phyloP scores from a whole-genome alignment of 352 stramenopile species.

The Phytophthora uliginosa region DNA sequence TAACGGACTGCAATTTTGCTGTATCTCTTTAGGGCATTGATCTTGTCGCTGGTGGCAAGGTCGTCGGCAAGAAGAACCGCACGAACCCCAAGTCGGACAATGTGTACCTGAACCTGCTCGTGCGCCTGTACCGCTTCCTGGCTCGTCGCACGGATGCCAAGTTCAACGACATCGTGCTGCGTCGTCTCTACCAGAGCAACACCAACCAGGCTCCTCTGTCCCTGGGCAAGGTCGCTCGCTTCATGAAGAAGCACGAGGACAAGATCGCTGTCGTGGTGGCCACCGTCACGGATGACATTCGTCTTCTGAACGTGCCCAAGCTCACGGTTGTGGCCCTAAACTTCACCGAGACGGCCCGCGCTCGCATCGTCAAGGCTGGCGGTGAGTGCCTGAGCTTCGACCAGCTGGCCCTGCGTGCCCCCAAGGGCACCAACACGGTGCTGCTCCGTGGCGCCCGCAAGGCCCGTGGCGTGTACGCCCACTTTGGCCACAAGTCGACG shows the following conservation, averaged over 20 bases:
- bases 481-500: constrained; percentile 99
- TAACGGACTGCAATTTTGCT: constrained; percentile 33
- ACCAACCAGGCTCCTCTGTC: constrained; percentile 99
- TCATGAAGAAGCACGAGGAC: constrained; percentile 99
- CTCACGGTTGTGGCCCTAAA: constrained; percentile 97
- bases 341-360: constrained; percentile 98
- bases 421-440: constrained; percentile 99
- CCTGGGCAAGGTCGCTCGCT: constrained; percentile 96
- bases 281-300: constrained; percentile 99
- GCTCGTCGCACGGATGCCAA: constrained; percentile 98
- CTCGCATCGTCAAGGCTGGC: constrained; percentile 98
- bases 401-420: constrained; percentile 98
- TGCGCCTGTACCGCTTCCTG: constrained; percentile 98
- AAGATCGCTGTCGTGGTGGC: constrained; percentile 99
- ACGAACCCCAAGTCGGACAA: constrained; percentile 99
- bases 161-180: constrained; percentile 99
- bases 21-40: constrained; percentile 96
- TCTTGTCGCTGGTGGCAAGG: constrained; percentile 99
- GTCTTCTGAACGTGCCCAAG: constrained; percentile 97
- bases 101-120: constrained; percentile 99
- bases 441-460: constrained; percentile 98
- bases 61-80: constrained; percentile 98
- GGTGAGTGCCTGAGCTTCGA: constrained; percentile 99
- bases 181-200: constrained; percentile 99
- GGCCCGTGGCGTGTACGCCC: constrained; percentile 97